Percentiles rank a stretch among this genome's conserved stretches.
These are phyloP conservation scores for Phytophthora syringae DNA, from an alignment of 352 stramenopile genomes.

Conservation along the genomic window DNA sequence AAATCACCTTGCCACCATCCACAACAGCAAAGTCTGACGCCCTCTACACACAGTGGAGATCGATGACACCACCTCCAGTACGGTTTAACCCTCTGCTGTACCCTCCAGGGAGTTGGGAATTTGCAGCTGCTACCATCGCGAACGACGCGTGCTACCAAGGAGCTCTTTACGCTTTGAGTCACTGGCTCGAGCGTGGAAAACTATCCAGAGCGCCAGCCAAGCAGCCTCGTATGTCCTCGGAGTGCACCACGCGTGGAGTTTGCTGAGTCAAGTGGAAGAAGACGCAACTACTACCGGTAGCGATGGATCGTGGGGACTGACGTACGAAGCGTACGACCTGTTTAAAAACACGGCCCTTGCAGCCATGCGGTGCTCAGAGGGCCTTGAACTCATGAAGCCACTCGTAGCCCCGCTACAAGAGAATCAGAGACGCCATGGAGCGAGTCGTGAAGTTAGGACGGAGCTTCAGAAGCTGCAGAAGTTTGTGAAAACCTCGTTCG, in stretches of 20 bases:
- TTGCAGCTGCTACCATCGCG: constrained; percentile 53
- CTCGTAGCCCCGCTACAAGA: constrained; percentile 18
- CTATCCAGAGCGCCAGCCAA: constrained; percentile 28
- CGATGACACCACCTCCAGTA: neutral
- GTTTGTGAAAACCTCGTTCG: constrained; percentile 1
- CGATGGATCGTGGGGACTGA: constrained; percentile 31
- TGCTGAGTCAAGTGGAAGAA: constrained; percentile 37
- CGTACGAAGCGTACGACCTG: constrained; percentile 59
- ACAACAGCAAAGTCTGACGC: constrained; percentile 8
- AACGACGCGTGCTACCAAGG: constrained; percentile 63
- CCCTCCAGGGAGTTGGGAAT: constrained; percentile 57
- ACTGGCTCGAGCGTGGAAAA: constrained; percentile 48
- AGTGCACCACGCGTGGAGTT: constrained; percentile 31
- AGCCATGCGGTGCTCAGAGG: constrained; percentile 47
- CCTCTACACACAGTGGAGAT: constrained; percentile 30
- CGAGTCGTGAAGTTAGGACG: constrained; percentile 2
- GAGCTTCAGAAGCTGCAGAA: constrained; percentile 27
- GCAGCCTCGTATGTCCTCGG: constrained; percentile 44
- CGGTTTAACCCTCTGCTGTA: constrained; percentile 24
- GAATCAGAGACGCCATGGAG: constrained; percentile 13
- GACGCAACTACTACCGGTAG: constrained; percentile 7
- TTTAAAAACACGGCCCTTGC: constrained; percentile 59
- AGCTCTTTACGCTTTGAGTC: constrained; percentile 43
- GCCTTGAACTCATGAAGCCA: constrained; percentile 29
- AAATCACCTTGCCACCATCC: constrained; percentile 31